Evolutionary conservation across 1,284 basidiomycete genomes (phyloP), one percentile per base, ranked within the genome.

Genomic region (Boletus smithii): DNA sequence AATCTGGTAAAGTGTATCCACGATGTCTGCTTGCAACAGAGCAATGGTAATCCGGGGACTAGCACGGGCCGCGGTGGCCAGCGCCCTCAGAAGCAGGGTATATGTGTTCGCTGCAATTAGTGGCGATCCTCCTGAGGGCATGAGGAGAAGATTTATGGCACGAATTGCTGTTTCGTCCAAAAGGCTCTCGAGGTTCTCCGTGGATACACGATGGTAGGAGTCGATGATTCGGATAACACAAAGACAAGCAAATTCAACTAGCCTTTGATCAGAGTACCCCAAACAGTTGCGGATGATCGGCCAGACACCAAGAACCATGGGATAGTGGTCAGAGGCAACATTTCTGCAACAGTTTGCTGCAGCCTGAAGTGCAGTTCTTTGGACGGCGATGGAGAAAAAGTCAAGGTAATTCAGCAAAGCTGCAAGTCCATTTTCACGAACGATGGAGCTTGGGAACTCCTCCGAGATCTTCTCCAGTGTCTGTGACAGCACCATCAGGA

Each of bases 391-490:
- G 10, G 91, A 94, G 71, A 97, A 97, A 73, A 97, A 97, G 65
- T 97, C 94, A 54, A 97, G 83, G 69, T 88, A 97, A 65, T 91
- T 92, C 57, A 97, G 80, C 27, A 97, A 73, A 16, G 94, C 94
- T 18, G 88, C 82, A 16, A 97, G 77, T 32, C 95, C 95, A 43
- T 91, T 91, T 72, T 97, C 94, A 42, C 91, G 85, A 16, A 97
- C 92, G 57, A 97, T 95, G 10, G 93, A 83, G 50, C 88, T 89
- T 1, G 95, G 94, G 58, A 93, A 92, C 68, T 97, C 95, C 65
- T 94, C 91, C 2, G 93, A 95, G 36, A 97, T 94, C 73, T 97
- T 97, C 72, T 97, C 93, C 72, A 97, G 76, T 0, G 94, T 97
- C 93, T 95, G 58, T 44, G 38, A 50, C 47, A 56, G 49, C 48